Base-by-base conservation (phyloP, 2,329 filamentous ascomycete genomes). In the Colletotrichum shisoi region DNA sequence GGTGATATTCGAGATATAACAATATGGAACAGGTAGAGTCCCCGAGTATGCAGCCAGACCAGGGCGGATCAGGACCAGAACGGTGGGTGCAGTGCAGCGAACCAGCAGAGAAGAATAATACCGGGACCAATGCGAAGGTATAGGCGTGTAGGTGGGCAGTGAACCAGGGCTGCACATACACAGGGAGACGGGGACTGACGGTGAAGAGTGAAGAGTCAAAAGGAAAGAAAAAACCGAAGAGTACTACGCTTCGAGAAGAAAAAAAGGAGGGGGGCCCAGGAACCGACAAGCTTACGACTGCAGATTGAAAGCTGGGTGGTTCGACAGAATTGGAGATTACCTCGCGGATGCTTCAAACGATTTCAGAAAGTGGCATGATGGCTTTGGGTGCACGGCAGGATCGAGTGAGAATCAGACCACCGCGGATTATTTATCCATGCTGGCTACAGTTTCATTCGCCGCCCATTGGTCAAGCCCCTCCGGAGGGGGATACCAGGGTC, bases 321-420 rank as follows among this genome's bases (percentile, higher is more conserved):
- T 67, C 63, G 66, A 68, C 66, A 67, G 46, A 68, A 52, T 62
- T 62, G 52, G 51, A 67, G 63, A 66, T 66, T 62, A 57, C 57
- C 34, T 68, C 62, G 57, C 57, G 31, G 63, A 60, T 57, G 57
- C 66, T 68, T 68, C 63, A 68, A 67, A 67, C 57, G 49, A 65
- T 59, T 65, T 49, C 40, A 56, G 61, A 68, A 67, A 68, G 64
- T 68, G 66, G 66, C 66, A 68, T 68, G 66, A 68, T 68, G 65
- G 61, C 64, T 64, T 58, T 67, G 60, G 48, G 63, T n/a, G 64
- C 42, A 51, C 51, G 63, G 63, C 66, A 53, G 66, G 63, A 66
- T 66, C 48, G 62, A 68, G 62, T 68, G 65, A 68, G 65, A 68
- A 68, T 68, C 62, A 63, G 62, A 63, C 64, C 62, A 67, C 65